Conservation (phyloP, 768 basidiomycete species). For the Chiua virens region DNA sequence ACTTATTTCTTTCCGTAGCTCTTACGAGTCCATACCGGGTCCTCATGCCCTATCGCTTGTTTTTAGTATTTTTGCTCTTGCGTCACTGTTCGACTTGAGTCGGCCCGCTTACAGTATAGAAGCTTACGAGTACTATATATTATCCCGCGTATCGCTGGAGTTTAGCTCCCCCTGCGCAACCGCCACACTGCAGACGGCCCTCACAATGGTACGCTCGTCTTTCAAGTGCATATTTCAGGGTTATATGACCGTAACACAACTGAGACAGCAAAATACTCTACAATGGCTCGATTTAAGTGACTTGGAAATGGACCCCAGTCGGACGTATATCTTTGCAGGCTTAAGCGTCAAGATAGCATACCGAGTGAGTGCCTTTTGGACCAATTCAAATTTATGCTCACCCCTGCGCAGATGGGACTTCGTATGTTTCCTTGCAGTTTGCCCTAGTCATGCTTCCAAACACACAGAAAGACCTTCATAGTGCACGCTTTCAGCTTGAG, state of each 20-base stretch:
- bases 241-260: conserved; percentile 8
- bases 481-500: conserved; percentile 60
- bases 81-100: conserved; percentile 56
- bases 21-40: conserved; percentile 37
- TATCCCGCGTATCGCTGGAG: conserved; percentile 53
- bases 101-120: conserved; percentile 48
- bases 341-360: conserved; percentile 57
- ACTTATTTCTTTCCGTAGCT: conserved; percentile 28
- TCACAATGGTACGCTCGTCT: conserved; percentile 48
- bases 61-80: conserved; percentile 66
- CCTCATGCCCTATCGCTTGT: conserved; percentile 62
- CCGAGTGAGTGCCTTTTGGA: conserved; percentile 45
- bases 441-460: not conserved
- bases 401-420: conserved; percentile 48
- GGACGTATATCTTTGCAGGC: conserved; percentile 58
- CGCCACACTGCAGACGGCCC: conserved; percentile 56
- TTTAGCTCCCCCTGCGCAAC: conserved; percentile 45
- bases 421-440: conserved; percentile 35
- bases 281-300: conserved; percentile 59
- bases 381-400: not conserved
- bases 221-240: conserved; percentile 1
- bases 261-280: conserved; percentile 38
- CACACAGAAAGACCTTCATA: conserved; percentile 50
- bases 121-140: conserved; percentile 61
- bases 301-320: conserved; percentile 44